Percentiles rank a stretch among this genome's conserved stretches.
phyloP scores from a whole-genome alignment of 1,284 basidiomycete genomes.

The Gastroboletus turbinatus region DNA sequence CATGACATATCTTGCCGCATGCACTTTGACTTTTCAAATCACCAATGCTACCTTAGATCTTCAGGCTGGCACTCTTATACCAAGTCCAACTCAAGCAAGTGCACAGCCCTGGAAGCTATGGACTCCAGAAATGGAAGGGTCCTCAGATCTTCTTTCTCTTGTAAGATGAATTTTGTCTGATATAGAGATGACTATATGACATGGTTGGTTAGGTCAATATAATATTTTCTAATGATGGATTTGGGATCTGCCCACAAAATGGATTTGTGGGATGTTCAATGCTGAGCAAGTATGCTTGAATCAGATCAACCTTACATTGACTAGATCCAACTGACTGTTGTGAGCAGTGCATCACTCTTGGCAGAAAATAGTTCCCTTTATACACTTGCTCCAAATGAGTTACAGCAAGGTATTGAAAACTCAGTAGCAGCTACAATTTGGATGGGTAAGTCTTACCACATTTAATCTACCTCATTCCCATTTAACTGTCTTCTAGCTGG shows the following conservation, averaged over 20 bases:
- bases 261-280: background rate
- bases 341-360: background rate
- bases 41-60: background rate
- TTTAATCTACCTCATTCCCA: background rate
- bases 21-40: background rate
- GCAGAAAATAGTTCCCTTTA: background rate
- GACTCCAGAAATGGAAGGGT: background rate
- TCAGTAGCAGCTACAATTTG: conserved; percentile 3
- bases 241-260: conserved; percentile 1
- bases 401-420: background rate
- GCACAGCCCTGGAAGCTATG: conserved; percentile 1
- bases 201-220: background rate
- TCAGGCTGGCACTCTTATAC: background rate
- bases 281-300: background rate
- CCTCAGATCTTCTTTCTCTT: accelerated
- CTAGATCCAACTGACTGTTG: background rate
- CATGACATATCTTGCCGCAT: too few species aligned
- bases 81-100: background rate
- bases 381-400: background rate
- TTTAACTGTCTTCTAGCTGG: background rate
- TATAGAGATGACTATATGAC: background rate
- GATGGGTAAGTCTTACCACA: background rate
- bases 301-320: background rate
- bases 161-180: background rate
- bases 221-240: background rate